Base-by-base conservation (phyloP, 148 eudicot species). In the Camellia sinensis region DNA sequence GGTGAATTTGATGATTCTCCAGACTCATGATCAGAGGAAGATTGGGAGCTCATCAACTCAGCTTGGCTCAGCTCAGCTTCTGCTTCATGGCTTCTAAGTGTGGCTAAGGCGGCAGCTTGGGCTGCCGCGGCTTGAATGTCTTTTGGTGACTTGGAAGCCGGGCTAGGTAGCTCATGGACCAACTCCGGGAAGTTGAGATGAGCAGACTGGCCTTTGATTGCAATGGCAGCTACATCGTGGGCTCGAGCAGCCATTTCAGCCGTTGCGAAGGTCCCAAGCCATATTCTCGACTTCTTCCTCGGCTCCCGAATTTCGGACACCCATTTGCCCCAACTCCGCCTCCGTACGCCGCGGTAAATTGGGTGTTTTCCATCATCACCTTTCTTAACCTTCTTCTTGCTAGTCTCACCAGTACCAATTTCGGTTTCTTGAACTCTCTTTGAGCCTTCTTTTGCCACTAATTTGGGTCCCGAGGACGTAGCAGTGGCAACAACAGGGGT, bases 241-340 rank as follows among this genome's bases (percentile, higher is more conserved):
- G 91, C 91, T 68, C 91, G 85, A 75, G 91, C 91, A 7, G 91
- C 91, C 91, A 89, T 89, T 22, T 87, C 89, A 0, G 91, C 74
- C 2, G 86, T 87, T 17, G 82, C 79, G 44, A 85, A 89, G 0
- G 91, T 87, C 12, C 91, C 91, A 7, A 89, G 88, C 91, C 91
- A 89, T 76, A 89, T 89, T 67, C 91, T 82, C 0, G 89, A 87
- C 50, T 85, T 87, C 53, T 89, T 89, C 66, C 81, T 82, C 9
- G 91, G 89, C 66, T 89, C 88, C 0, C 91, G 84, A 18, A 89
- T 89, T 64, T 89, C 91, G 0, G 91, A 89, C 40, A 89, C 91
- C 91, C 91, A 89, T 67, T 86, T 89, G 9, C 91, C 91, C 91
- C 91, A 89, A 44, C 75, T 87, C 48, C 91, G 76, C 85, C 73